Conservation (phyloP, 2,329 filamentous ascomycete species). For the Malbranchea cinnamomea region DNA sequence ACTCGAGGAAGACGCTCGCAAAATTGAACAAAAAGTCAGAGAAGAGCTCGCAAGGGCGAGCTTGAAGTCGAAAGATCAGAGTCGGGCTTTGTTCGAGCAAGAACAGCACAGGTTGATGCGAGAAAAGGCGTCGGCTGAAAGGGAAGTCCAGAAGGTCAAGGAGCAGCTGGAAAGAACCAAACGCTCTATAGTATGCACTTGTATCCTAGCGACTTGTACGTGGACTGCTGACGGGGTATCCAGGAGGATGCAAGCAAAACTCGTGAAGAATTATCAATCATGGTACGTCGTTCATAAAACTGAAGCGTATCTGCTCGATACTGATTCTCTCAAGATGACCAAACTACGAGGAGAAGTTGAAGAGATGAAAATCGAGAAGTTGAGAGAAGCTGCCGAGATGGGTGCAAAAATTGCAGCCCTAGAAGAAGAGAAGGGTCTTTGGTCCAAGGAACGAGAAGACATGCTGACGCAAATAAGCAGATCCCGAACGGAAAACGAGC, state of each 20-base stretch:
- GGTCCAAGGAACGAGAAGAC: slow-evolving; percentile 2
- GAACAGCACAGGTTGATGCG: slow-evolving; percentile 14
- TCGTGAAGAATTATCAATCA: neutral
- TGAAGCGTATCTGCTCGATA: neutral
- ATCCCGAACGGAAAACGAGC: slow-evolving; percentile 5
- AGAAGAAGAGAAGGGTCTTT: slow-evolving; percentile 8
- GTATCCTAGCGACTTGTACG: neutral
- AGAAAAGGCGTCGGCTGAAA: slow-evolving; percentile 15
- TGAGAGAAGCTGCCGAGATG: slow-evolving; percentile 10
- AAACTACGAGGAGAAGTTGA: slow-evolving; percentile 3
- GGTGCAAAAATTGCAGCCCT: slow-evolving; percentile 12
- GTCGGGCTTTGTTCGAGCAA: slow-evolving; percentile 17
- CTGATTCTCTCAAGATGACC: slow-evolving; percentile 3
- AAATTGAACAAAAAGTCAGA: slow-evolving; percentile 15
- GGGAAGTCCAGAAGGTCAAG: slow-evolving; percentile 8
- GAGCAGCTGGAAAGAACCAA: slow-evolving; percentile 13
- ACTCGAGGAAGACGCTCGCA: slow-evolving; percentile 12
- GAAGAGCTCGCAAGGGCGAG: slow-evolving; percentile 20
- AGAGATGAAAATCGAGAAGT: slow-evolving; percentile 11
- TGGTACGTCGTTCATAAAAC: slow-evolving; percentile 4
- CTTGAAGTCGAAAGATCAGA: slow-evolving; percentile 15
- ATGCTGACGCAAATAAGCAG: slow-evolving; percentile 1
- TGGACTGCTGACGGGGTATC: slow-evolving; percentile 2
- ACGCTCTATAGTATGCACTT: slow-evolving; percentile 15
- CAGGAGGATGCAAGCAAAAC: slow-evolving; percentile 1